A percentile compares a stretch with the other conserved stretches of the same genome.
These are phyloP conservation scores for Corchorus olitorius DNA, from an alignment of 345 rosid genomes.

Conservation along the genomic window DNA sequence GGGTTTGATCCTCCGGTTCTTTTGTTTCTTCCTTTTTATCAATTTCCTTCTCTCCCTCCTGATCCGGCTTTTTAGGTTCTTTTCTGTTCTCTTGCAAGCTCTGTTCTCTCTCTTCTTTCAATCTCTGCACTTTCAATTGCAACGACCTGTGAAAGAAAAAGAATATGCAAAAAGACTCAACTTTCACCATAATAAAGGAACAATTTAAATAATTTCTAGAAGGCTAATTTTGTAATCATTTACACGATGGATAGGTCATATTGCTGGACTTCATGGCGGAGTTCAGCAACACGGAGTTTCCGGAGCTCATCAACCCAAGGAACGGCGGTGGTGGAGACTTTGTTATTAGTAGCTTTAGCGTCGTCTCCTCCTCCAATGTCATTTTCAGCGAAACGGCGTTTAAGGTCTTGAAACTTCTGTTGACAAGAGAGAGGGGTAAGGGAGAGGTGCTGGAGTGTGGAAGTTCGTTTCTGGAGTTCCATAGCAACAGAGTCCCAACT, in stretches of 20 bases:
- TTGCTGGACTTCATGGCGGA: constrained; percentile 61
- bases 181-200: neutral
- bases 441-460: constrained; percentile 41
- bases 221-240: constrained; percentile 35
- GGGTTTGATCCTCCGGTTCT: constrained; percentile 18
- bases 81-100: constrained; percentile 14
- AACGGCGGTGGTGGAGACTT: constrained; percentile 14
- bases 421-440: constrained; percentile 52
- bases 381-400: constrained; percentile 48
- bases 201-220: constrained; percentile 4
- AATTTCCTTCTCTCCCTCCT: constrained; percentile 2
- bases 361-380: constrained; percentile 24
- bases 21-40: constrained; percentile 19
- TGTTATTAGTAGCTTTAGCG: constrained; percentile 12
- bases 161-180: neutral
- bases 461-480: constrained; percentile 50
- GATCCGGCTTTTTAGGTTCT: constrained; percentile 28
- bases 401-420: constrained; percentile 66
- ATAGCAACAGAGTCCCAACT: constrained; percentile 77
- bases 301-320: constrained; percentile 77
- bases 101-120: constrained; percentile 42
- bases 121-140: constrained; percentile 48
- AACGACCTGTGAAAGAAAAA: constrained; percentile 38
- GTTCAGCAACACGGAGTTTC: constrained; percentile 66
- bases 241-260: constrained; percentile 41